Base-by-base conservation (phyloP, 1,284 basidiomycete genomes). In the Moesziomyces globuligerus region DNA sequence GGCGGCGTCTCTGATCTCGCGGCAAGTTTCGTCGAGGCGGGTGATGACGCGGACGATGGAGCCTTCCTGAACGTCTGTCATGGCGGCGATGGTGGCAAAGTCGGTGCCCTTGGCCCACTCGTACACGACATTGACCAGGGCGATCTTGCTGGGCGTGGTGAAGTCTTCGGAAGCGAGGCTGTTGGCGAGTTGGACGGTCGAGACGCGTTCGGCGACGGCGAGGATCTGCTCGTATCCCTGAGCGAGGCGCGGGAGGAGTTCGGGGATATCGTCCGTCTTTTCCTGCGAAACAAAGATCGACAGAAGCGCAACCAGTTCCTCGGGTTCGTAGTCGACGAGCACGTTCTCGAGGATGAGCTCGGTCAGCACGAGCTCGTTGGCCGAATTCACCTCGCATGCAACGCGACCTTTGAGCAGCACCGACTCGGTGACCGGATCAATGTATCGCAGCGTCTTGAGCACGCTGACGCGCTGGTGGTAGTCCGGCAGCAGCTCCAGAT, bases 21-120 rank as follows among this genome's bases (percentile, higher is more conserved):
- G 86, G 83, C 95, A 99, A 0, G 94, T 96, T 84, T 98, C 95
- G 81, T 98, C 96, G 48, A 98, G 85, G 15, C 96, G 88, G 4
- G 93, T 98, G 80, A 99, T 98, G 48, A 92, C 91, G 39, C 96
- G 89, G 11, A 99, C 96, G 67, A 99, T 95, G 0, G 93, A 96
- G 0, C 96, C 96, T 82, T 99, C 96, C 7, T 93, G 89, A 10
- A 98, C 91, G 79, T 98, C 96, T 0, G 96, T 99, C 64, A 98
- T 85, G 7, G 87, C 84, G 1, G 92, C 94, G 75, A 99, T 96
- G 79, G 98, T 90, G 74, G 93, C 89, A 83, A 99, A 99, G 0
- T 94, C 94, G 90, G 94, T 96, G 52, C 96, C 96, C 80, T 91
- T 91, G 0, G 96, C 94, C 96, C 96, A 99, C 83, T 98, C 94